These are phyloP conservation scores for Peronospora belbahrii DNA, from an alignment of 352 stramenopile genomes.

Conservation along the genomic window DNA sequence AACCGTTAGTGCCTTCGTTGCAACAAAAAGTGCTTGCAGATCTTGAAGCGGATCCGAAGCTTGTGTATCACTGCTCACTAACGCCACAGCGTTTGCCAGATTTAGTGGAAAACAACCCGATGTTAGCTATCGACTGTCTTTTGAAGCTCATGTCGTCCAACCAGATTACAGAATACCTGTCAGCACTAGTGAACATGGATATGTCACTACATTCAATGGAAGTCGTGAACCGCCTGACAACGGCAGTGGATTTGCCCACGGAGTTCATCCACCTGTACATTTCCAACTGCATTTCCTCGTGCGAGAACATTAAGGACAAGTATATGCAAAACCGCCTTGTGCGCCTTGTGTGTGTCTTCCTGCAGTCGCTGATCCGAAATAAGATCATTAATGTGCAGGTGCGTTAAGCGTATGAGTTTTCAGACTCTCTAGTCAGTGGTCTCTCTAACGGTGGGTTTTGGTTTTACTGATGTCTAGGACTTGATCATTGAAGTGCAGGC, in stretches of 20 bases:
- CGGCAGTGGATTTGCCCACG: slow-evolving; percentile 88
- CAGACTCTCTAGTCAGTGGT: neutral
- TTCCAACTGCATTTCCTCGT: slow-evolving; percentile 97
- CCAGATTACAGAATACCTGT: slow-evolving; percentile 94
- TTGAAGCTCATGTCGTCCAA: slow-evolving; percentile 87
- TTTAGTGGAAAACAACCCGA: slow-evolving; percentile 97
- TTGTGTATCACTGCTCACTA: slow-evolving; percentile 90
- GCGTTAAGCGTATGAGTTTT: slow-evolving; percentile 14
- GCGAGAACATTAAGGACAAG: slow-evolving; percentile 98
- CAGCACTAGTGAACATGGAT: slow-evolving; percentile 96
- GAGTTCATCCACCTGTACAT: slow-evolving; percentile 99
- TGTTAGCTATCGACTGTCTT: slow-evolving; percentile 95
- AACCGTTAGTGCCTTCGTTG: slow-evolving; percentile 79
- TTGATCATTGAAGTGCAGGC: slow-evolving; percentile 98
- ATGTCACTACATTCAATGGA: slow-evolving; percentile 99
- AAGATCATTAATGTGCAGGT: slow-evolving; percentile 98
- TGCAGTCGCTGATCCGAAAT: slow-evolving; percentile 98
- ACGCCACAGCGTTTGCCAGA: slow-evolving; percentile 91
- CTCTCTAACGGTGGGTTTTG: slow-evolving; percentile 15
- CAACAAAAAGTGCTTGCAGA: slow-evolving; percentile 87
- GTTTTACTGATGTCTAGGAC: slow-evolving; percentile 56
- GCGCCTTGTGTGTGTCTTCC: slow-evolving; percentile 96
- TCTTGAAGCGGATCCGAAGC: slow-evolving; percentile 82
- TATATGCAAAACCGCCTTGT: slow-evolving; percentile 97
- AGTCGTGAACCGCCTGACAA: slow-evolving; percentile 91